Evolutionary conservation across 1,139 yeast genomes (phyloP).

Genomic region (Taphrina flavorubra): DNA sequence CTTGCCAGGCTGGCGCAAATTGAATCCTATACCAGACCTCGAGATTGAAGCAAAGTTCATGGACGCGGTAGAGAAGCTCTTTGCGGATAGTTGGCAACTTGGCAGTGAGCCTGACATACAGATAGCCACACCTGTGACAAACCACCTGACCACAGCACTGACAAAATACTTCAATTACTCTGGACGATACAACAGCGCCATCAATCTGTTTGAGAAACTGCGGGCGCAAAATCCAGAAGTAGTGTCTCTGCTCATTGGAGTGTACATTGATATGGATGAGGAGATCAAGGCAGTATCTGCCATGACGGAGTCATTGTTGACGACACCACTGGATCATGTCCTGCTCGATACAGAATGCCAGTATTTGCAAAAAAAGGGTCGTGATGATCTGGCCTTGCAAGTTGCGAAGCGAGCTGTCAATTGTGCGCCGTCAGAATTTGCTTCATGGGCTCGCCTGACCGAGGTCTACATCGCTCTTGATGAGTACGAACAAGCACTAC

Average conservation of each 20-base stretch:
- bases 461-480: conserved; percentile 71
- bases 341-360: conserved; percentile 67
- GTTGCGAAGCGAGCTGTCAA: conserved; percentile 77
- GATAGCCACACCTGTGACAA: conserved; percentile 69
- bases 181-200: conserved; percentile 65
- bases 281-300: conserved; percentile 77
- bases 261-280: conserved; percentile 63
- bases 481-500: conserved; percentile 75
- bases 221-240: conserved; percentile 58
- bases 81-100: conserved; percentile 60
- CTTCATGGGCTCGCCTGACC: conserved; percentile 79
- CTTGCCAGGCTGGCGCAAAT: conserved; percentile 65
- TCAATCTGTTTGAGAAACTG: conserved; percentile 59
- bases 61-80: conserved; percentile 64
- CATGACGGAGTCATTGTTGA: conserved; percentile 65
- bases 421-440: conserved; percentile 82
- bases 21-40: conserved; percentile 59
- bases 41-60: conserved; percentile 62
- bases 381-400: conserved; percentile 73
- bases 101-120: conserved; percentile 70
- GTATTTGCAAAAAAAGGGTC: conserved; percentile 69
- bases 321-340: conserved; percentile 67
- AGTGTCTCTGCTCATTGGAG: conserved; percentile 66
- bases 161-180: conserved; percentile 68
- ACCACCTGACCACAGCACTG: conserved; percentile 78